Percentiles rank a stretch among this genome's conserved stretches.
Evolutionary conservation across 352 stramenopile species (phyloP).

Genomic region (Phytophthora sp.): DNA sequence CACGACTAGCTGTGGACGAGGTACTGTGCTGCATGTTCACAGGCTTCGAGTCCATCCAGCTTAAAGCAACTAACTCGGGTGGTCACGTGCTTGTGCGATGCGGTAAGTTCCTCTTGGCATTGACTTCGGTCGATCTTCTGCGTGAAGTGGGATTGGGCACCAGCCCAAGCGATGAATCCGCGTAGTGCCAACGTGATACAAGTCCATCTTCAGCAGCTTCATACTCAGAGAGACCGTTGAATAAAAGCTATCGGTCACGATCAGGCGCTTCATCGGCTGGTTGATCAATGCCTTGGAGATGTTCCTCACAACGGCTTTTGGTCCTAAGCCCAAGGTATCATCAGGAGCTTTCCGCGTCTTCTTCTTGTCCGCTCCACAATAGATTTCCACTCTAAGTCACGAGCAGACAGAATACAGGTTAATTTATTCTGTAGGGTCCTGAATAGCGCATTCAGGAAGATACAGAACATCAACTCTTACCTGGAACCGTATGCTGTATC

Average conservation of each 20-base stretch:
- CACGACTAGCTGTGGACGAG: slow-evolving; percentile 3
- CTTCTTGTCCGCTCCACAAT: not conserved
- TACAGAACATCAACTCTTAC: not conserved
- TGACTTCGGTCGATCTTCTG: not conserved
- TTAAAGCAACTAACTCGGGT: not conserved
- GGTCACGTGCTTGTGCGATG: not conserved
- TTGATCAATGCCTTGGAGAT: not conserved
- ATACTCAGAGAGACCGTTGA: not conserved
- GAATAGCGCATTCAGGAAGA: not conserved
- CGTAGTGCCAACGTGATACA: not conserved
- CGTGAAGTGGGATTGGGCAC: not conserved
- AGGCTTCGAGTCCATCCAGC: not conserved
- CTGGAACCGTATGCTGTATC: not conserved
- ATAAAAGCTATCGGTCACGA: not conserved
- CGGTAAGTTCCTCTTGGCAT: not conserved
- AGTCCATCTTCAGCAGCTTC: not conserved
- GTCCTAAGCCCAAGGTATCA: not conserved
- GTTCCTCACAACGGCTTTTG: not conserved
- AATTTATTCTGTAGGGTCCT: too few species aligned
- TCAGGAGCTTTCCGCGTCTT: not conserved
- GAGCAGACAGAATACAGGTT: not conserved
- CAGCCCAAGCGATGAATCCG: not conserved
- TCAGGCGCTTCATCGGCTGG: not conserved
- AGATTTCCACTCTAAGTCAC: not conserved
- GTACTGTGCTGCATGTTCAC: not conserved